Conservation (phyloP, 164 flowering plant genomes). For the Stephania cephalantha region DNA sequence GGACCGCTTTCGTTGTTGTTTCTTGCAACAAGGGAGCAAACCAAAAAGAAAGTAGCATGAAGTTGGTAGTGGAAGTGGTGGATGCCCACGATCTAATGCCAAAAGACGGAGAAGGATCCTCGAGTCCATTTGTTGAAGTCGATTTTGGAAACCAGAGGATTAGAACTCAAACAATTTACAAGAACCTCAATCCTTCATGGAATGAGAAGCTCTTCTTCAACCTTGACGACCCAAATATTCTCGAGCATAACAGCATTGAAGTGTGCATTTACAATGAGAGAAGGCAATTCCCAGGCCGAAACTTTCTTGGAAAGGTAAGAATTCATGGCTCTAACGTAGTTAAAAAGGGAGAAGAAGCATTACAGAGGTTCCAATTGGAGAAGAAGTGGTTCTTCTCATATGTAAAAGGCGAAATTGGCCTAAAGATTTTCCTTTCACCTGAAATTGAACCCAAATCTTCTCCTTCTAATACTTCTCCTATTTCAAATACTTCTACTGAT, state of each 20-base stretch:
- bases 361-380: slow-evolving; percentile 8
- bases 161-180: slow-evolving; percentile 14
- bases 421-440: slow-evolving; percentile 12
- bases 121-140: slow-evolving; percentile 18
- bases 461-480: not conserved
- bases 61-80: slow-evolving; percentile 23
- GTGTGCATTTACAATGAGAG: slow-evolving; percentile 12
- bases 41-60: slow-evolving; percentile 16
- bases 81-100: slow-evolving; percentile 23
- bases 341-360: slow-evolving; percentile 9
- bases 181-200: slow-evolving; percentile 20
- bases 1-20: slow-evolving; percentile 9
- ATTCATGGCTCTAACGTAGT: slow-evolving; percentile 16
- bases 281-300: slow-evolving; percentile 12
- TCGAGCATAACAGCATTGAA: slow-evolving; percentile 10
- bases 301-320: slow-evolving; percentile 21
- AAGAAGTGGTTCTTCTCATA: slow-evolving; percentile 11
- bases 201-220: slow-evolving; percentile 16
- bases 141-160: slow-evolving; percentile 14
- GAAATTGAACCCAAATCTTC: slow-evolving; percentile 13
- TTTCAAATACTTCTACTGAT: not conserved
- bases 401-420: slow-evolving; percentile 10
- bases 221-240: slow-evolving; percentile 6
- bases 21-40: slow-evolving; percentile 8
- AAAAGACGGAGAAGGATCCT: slow-evolving; percentile 22